A percentile compares a stretch with the other conserved stretches of the same genome.
Evolutionary conservation across 148 eudicot species (phyloP).

Genomic region (Bassia scoparia): DNA sequence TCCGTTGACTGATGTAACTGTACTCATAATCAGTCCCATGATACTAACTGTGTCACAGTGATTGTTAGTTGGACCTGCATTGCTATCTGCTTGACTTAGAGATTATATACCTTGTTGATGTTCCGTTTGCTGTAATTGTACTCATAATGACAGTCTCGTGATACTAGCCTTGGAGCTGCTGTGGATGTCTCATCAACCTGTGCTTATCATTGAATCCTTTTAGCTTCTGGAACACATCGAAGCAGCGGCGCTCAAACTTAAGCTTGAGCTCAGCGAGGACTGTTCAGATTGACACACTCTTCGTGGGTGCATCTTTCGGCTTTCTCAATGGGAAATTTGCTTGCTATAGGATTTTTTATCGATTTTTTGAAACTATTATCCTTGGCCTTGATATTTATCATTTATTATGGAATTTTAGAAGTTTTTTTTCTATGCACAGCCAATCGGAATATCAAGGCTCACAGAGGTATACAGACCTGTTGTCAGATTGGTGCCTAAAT

Average conservation of each 20-base stretch:
- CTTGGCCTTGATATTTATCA: not conserved
- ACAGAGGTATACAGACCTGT: not conserved
- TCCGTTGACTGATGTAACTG: not conserved
- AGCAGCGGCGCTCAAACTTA: not conserved
- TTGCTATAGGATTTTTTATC: constrained; percentile 9
- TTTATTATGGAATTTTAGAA: not conserved
- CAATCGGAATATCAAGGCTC: not conserved
- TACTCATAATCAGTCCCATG: too few species aligned
- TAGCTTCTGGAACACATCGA: not conserved
- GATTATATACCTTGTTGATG: too few species aligned
- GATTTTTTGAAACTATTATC: constrained; percentile 10
- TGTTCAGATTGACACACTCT: not conserved
- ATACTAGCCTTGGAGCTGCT: not conserved
- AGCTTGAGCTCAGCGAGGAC: not conserved
- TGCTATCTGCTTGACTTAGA: too few species aligned
- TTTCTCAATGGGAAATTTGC: constrained; percentile 14
- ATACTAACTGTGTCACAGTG: too few species aligned
- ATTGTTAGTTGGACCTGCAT: too few species aligned
- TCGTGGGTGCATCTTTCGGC: not conserved
- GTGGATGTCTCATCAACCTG: not conserved
- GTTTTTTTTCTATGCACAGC: constrained; percentile 5
- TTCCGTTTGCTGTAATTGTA: too few species aligned
- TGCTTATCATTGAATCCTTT: not conserved
- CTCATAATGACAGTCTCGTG: constrained; percentile 1
- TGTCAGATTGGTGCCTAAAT: not conserved